Base-by-base conservation (phyloP, 805 yeast species). In the Pichia sporocuriosa region DNA sequence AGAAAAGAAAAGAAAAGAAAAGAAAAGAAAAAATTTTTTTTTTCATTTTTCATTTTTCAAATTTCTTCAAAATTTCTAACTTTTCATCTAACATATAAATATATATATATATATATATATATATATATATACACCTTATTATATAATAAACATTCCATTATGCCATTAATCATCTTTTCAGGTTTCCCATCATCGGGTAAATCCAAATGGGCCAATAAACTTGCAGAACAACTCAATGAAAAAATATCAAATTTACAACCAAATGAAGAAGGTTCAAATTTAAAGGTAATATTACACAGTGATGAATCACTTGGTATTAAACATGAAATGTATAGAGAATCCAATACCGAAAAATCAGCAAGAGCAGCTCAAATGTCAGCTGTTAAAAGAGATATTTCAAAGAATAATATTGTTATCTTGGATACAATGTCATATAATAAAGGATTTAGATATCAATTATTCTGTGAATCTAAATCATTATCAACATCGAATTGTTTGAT, bases 361-460 rank as follows among this genome's bases (percentile, higher is more conserved):
- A 70, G 97, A 38, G 94, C 95, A 0, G 72, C 75, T 22, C 95
- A 89, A 53, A 80, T 89, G 65, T 77, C 95, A 0, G 96, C 95
- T 0, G 93, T 90, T 15, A 86, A 87, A 54, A 70, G 97, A 49
- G 86, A 83, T 48, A 61, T 93, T 3, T 69, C 84, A 1, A 71
- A 80, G 30, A 67, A 72, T 24, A 79, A 75, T 17, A 70, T 93
- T 23, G 97, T 93, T 1, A 78, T 93, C 15, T 69, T 93, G 40
- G 98, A 93, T 59, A 76, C 93, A 2, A 68, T 88, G 53, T 79
- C 85, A 31, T 93, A 93, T 58, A 93, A 93, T 54, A 93, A 93
- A 57, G 98, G 98, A 0, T 88, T 89, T 59, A 69, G 98, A 46
- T 93, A 93, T 62, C 98, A 93, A 62, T 68, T 93, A 40, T 88